Conservation (phyloP, 106 monocot species). For the Agapanthus africanus region DNA sequence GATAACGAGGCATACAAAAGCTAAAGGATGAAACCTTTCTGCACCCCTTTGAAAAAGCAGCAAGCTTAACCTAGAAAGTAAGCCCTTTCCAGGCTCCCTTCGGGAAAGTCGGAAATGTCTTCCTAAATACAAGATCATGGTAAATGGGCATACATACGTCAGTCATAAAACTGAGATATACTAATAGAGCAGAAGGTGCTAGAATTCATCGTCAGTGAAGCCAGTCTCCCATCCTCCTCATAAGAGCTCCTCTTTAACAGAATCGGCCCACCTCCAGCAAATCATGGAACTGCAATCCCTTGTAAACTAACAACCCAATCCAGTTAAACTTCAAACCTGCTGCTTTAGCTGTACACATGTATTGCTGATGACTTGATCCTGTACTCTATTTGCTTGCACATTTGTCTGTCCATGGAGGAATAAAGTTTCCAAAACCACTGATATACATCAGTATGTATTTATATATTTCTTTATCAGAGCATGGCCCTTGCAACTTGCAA, state of each 20-base stretch:
- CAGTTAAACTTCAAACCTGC: not conserved
- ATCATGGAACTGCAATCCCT: not conserved
- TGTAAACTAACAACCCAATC: not conserved
- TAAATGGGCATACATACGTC: too few relatives aligned
- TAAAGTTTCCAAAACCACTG: not conserved
- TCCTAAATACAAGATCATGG: not conserved
- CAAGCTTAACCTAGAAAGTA: too few relatives aligned
- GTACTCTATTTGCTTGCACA: not conserved
- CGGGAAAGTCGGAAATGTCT: too few relatives aligned
- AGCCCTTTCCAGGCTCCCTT: too few relatives aligned
- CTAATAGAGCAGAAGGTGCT: too few relatives aligned
- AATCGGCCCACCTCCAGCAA: not conserved
- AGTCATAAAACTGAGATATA: too few relatives aligned
- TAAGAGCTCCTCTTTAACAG: too few relatives aligned
- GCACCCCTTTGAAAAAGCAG: too few relatives aligned
- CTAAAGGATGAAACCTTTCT: too few relatives aligned
- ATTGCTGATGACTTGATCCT: not conserved
- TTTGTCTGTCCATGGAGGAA: not conserved
- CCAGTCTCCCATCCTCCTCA: too few relatives aligned
- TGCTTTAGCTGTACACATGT: not conserved
- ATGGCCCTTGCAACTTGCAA: not conserved
- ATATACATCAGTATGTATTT: not conserved
- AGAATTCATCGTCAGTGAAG: too few relatives aligned
- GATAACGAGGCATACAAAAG: too few relatives aligned
- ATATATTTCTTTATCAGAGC: not conserved